Percentiles rank a stretch among this genome's conserved stretches.
These are phyloP conservation scores for Clavispora carvajalis DNA, from an alignment of 805 yeast genomes.

Conservation along the genomic window DNA sequence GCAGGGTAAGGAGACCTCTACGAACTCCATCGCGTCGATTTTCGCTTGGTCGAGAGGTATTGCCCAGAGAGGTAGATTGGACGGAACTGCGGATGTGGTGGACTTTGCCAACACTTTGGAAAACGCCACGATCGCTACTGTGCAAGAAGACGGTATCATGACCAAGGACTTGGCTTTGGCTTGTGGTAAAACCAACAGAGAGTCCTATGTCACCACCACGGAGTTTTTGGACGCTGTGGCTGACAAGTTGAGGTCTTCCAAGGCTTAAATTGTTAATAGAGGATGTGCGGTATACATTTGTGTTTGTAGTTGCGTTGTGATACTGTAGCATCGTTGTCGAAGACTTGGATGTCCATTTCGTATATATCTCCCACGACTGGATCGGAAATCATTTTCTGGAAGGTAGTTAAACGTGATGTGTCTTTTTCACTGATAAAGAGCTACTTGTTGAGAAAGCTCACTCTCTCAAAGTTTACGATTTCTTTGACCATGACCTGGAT, in stretches of 20 bases:
- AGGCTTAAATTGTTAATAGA: background rate
- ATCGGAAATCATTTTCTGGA: no score
- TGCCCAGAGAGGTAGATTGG: slow-evolving; percentile 87
- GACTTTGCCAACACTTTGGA: slow-evolving; percentile 76
- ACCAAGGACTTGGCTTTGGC: slow-evolving; percentile 94
- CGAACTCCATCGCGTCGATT: slow-evolving; percentile 95
- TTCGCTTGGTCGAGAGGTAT: slow-evolving; percentile 97
- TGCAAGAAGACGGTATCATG: slow-evolving; percentile 79
- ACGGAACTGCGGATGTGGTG: slow-evolving; percentile 78
- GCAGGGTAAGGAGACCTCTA: slow-evolving; percentile 94
- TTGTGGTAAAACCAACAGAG: slow-evolving; percentile 78
- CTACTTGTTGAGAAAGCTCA: no score
- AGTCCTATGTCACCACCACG: slow-evolving; percentile 81
- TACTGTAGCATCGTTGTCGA: no score
- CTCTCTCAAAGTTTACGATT: no score
- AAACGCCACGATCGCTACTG: slow-evolving; percentile 82
- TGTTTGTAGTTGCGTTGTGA: no score
- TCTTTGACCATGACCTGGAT: no score
- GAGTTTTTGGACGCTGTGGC: slow-evolving; percentile 86
- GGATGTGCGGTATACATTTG: background rate
- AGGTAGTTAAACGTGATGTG: no score
- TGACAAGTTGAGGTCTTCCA: slow-evolving; percentile 40
- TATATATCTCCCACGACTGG: no score
- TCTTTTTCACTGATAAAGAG: no score
- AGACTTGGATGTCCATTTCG: no score